Percentiles rank a stretch among this genome's conserved stretches.
Conservation (phyloP, 1,284 basidiomycete genomes). For the Ganoderma boninense region DNA sequence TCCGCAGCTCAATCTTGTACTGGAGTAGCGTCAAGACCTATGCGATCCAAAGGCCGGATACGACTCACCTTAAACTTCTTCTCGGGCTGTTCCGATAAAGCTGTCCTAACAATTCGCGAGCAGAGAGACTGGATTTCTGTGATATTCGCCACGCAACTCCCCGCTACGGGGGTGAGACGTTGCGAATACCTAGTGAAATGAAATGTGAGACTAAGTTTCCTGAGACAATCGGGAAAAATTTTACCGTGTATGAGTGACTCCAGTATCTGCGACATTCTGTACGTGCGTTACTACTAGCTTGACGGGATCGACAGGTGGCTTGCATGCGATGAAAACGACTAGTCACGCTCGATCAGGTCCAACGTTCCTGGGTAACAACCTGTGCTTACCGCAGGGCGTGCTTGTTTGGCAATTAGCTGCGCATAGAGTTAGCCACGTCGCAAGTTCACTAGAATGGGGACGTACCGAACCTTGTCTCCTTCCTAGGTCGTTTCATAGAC, state of each 20-base stretch:
- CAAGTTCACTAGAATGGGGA: constrained; percentile 16
- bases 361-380: background rate
- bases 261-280: constrained; percentile 66
- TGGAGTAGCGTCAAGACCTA: constrained; percentile 38
- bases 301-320: constrained; percentile 80
- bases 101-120: constrained; percentile 57
- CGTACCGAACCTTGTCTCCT: constrained; percentile 72
- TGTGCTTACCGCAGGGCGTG: constrained; percentile 72
- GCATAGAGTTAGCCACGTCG: constrained; percentile 19
- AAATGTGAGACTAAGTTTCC: background rate
- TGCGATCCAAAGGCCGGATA: background rate
- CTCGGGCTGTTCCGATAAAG: constrained; percentile 55
- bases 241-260: constrained; percentile 72
- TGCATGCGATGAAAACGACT: constrained; percentile 85
- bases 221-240: constrained; percentile 17
- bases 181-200: constrained; percentile 63
- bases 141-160: constrained; percentile 70
- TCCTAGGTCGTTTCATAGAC: constrained; percentile 70
- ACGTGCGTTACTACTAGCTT: constrained; percentile 71
- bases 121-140: constrained; percentile 73
- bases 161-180: constrained; percentile 74
- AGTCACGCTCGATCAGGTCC: background rate
- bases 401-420: constrained; percentile 78
- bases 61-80: constrained; percentile 51
- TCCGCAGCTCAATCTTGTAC: constrained; percentile 82